Evolutionary conservation across 2,329 filamentous ascomycete species (phyloP), one percentile per base, ranked within the genome.

Genomic region (Emmonsia crescens): DNA sequence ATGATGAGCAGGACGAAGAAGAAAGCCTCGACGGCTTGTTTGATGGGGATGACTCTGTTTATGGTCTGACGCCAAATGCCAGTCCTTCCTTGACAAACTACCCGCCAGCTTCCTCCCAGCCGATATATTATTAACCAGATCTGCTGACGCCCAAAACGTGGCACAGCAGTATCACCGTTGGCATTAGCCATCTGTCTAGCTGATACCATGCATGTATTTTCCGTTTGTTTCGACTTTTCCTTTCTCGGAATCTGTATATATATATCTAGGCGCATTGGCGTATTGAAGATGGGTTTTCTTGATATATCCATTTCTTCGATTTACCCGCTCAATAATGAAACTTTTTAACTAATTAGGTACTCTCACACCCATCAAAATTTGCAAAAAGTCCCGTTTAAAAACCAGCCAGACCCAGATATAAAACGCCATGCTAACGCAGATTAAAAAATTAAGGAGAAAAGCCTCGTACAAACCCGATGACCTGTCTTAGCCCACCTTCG

Each of bases 401-500:
- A 44, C 55, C 54, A 57, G 38, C 38, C 55, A 33, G 27, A 31
- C 55, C 54, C 24, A 57, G n/a, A 57, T 31, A 42, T 40, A 36
- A 29, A 65, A 65, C 64, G 60, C 64, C 64, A 55, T 60, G 60
- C 62, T 62, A 62, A 60, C 46, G 27, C 51, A 44, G 38, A 60
- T 33, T 52, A 36, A 57, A 54, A 44, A 46, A 29, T 29, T 44
- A 29, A 55, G 38, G 27, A 27, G 8, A 56, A 31, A 24, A 60
- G 9, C 36, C 33, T n/a, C n/a, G n/a, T n/a, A 27, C 46, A 36
- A 54, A n/a, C 46, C 58, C 36, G 3, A 59, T 51, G 29, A n/a
- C 24, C 21, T 44, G 5, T 38, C 19, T 51, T 10, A 51, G 16
- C 33, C 36, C 48, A 59, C 52, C 52, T 66, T 70, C 66, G 73